Evolutionary conservation across 768 basidiomycete species (phyloP), one percentile per base, ranked within the genome.

Genomic region (Lentinula lateritia): DNA sequence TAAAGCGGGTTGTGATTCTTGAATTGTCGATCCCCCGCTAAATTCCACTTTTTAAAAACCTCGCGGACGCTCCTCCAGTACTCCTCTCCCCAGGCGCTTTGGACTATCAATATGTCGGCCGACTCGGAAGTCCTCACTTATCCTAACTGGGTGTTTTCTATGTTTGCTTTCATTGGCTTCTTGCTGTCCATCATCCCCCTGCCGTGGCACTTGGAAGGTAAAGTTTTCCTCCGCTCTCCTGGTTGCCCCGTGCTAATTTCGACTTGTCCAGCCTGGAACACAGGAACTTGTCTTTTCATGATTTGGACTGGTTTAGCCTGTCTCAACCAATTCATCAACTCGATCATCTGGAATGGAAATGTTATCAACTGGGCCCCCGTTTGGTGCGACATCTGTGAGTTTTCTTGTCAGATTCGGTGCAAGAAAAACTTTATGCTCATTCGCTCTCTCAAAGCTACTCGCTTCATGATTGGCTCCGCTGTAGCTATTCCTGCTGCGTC

Each of bases 121-220:
- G 55, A 56, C n/a, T n/a, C 55, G 12, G 39, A 20, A 42, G 23
- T 41, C 20, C 32, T 75, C 68, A 64, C 69, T 35, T 75, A 73
- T 61, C 79, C 81, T 16, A 79, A 79, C 64, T 74, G 73, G 64
- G 66, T 85, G 36, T 84, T 79, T 70, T 76, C 79, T 23, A 62
- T 71, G 20, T 80, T 80, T 62, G 71, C 85, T 66, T 88, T 87
- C 71, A 64, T 83, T 23, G 81, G 83, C 53, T 83, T 88, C 66
- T n/a, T 88, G 36, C 66, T 83, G 28, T 81, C 79, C 43, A 67
- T 78, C 50, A 81, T 89, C 41, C 87, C 90, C 5, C 74, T 87
- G 20, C 83, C 84, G 9, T 87, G 86, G 83, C 90, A 92, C 70
- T 74, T 87, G 46, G 80, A 88, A 78, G 87, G 80, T 81, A 66